These are phyloP conservation scores for Gossypium schwendimanii DNA, from an alignment of 441 rosid genomes.

Conservation along the genomic window DNA sequence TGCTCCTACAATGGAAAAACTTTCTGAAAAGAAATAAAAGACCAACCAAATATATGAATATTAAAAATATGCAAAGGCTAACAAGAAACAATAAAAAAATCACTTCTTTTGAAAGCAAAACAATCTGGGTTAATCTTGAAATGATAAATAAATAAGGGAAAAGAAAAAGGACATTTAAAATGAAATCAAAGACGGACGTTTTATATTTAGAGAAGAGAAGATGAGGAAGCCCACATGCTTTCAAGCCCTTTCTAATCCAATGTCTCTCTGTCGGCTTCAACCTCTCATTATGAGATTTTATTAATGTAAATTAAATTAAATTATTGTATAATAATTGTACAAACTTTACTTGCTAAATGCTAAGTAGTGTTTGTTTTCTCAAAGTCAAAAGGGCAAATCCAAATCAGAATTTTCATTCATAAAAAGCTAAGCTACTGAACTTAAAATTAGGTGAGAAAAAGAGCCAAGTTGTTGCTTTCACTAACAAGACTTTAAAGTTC, in stretches of 20 bases:
- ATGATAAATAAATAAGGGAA: neutral
- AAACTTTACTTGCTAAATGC: neutral
- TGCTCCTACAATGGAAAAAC: neutral
- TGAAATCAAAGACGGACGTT: constrained; percentile 5
- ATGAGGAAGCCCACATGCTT: constrained; percentile 40
- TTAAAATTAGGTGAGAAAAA: neutral
- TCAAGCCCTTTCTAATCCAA: constrained; percentile 36
- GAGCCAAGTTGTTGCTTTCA: constrained; percentile 14
- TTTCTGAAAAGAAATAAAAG: constrained; percentile 8
- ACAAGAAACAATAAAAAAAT: constrained; percentile 10
- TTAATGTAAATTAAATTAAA: neutral
- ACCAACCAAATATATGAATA: neutral
- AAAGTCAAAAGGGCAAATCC: constrained; percentile 4
- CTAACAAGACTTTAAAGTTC: neutral
- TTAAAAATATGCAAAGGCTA: neutral
- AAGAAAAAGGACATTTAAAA: constrained; percentile 4
- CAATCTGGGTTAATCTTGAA: constrained; percentile 22
- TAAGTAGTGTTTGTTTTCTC: neutral
- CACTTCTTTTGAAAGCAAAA: neutral
- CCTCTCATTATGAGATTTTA: neutral
- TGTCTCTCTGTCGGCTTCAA: constrained; percentile 36
- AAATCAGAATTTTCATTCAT: neutral
- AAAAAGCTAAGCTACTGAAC: neutral
- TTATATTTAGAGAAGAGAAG: constrained; percentile 17
- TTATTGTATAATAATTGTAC: neutral